These are phyloP conservation scores for Penicillium herquei DNA, from an alignment of 495 filamentous ascomycete genomes.

Conservation along the genomic window DNA sequence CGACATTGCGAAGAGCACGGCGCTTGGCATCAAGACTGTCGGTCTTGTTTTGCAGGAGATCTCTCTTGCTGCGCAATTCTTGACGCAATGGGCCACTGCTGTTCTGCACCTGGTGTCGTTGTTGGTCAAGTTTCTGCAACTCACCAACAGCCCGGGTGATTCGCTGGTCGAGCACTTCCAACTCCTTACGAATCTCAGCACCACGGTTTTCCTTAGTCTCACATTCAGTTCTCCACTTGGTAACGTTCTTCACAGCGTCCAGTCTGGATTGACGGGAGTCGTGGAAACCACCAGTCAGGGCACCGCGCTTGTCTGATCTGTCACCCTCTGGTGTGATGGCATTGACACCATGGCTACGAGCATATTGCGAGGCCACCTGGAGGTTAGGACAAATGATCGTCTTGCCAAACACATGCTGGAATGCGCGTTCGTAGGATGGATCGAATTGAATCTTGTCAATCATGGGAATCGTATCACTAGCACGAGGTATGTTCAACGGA, in stretches of 20 bases:
- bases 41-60: conserved; percentile 68
- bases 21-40: conserved; percentile 73
- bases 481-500: conserved; percentile 72
- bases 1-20: conserved; percentile 67
- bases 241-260: conserved; percentile 75
- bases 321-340: conserved; percentile 95
- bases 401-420: conserved; percentile 92
- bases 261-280: conserved; percentile 80
- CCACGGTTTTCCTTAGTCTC: conserved; percentile 62
- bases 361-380: conserved; percentile 80
- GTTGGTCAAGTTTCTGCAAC: conserved; percentile 78
- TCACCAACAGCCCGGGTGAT: conserved; percentile 79
- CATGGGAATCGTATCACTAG: conserved; percentile 82
- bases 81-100: conserved; percentile 77
- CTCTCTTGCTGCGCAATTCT: conserved; percentile 68
- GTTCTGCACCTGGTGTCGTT: conserved; percentile 71
- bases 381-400: conserved; percentile 92
- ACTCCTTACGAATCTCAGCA: conserved; percentile 57
- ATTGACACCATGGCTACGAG: conserved; percentile 83
- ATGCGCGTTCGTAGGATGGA: conserved; percentile 72
- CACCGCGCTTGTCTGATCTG: conserved; percentile 88
- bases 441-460: conserved; percentile 84
- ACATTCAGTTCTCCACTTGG: conserved; percentile 70
- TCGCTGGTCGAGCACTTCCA: conserved; percentile 79
- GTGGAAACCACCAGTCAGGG: conserved; percentile 88